Conservation (phyloP, 441 rosid genomes). For the Hura crepitans region DNA sequence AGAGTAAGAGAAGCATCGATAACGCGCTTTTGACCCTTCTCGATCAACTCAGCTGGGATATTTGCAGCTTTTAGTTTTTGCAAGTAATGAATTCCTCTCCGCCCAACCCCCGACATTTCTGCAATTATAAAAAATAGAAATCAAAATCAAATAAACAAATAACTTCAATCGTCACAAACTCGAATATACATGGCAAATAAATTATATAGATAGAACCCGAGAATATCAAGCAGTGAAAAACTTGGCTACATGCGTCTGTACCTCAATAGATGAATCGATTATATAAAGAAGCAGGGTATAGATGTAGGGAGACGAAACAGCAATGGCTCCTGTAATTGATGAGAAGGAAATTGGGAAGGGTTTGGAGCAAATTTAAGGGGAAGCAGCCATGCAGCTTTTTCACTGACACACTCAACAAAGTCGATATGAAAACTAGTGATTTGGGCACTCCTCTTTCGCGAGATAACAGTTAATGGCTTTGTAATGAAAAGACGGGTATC, state of each 20-base stretch:
- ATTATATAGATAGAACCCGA: neutral
- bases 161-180: neutral
- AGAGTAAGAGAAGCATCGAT: slow-evolving; percentile 94
- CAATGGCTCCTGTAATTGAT: neutral
- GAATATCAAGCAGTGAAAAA: neutral
- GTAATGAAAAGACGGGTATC: too few species aligned
- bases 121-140: slow-evolving; percentile 13
- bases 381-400: neutral
- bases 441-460: too few species aligned
- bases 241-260: neutral
- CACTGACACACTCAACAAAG: neutral
- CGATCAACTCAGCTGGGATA: slow-evolving; percentile 53
- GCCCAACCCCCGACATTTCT: slow-evolving; percentile 49
- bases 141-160: neutral
- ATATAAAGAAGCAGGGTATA: too few species aligned
- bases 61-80: slow-evolving; percentile 56
- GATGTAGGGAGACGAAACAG: neutral
- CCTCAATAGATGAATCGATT: neutral
- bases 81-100: slow-evolving; percentile 59
- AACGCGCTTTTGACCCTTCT: slow-evolving; percentile 80
- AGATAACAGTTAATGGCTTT: too few species aligned
- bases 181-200: neutral
- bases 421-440: too few species aligned
- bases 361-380: too few species aligned
- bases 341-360: too few species aligned